A percentile compares a stretch with the other conserved stretches of the same genome.
Conservation (phyloP, 2,329 filamentous ascomycete genomes). For the Neofusicoccum parvum region DNA sequence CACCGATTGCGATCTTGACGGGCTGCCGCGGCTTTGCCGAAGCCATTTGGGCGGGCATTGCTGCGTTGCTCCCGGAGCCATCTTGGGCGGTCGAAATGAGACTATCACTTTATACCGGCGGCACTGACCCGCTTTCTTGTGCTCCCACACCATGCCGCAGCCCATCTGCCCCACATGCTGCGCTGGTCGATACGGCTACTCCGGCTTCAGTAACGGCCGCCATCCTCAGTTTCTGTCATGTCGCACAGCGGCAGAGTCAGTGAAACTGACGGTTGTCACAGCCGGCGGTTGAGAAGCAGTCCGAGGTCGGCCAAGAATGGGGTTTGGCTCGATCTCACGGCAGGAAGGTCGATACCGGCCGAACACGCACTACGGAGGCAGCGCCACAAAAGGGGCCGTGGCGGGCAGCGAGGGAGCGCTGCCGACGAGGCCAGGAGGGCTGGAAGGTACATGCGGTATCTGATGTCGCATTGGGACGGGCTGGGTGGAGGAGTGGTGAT, state of each 20-base stretch:
- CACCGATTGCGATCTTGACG: conserved; percentile 16
- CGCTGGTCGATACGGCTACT: not conserved
- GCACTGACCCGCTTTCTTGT: not conserved
- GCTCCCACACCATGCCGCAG: not conserved
- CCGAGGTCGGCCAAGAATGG: not conserved
- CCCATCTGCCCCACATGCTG: not conserved
- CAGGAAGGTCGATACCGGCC: not conserved
- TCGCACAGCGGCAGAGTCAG: not conserved
- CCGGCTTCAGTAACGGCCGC: not conserved
- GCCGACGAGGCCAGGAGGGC: not conserved
- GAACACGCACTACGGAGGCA: not conserved
- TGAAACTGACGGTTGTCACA: too few relatives aligned
- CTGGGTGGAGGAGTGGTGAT: not conserved
- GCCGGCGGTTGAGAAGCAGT: not conserved
- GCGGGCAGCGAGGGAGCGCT: not conserved
- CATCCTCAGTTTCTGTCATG: not conserved
- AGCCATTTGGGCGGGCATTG: not conserved
- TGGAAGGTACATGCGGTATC: conserved; percentile 9
- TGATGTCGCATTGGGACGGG: not conserved
- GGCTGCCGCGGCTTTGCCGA: not conserved
- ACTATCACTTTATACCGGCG: not conserved
- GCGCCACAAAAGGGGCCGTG: not conserved
- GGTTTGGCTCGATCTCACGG: not conserved
- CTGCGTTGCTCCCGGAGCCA: not conserved
- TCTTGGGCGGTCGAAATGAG: not conserved